Base-by-base conservation (phyloP, 2,329 filamentous ascomycete species). In the Pseudocercospora eumusae region DNA sequence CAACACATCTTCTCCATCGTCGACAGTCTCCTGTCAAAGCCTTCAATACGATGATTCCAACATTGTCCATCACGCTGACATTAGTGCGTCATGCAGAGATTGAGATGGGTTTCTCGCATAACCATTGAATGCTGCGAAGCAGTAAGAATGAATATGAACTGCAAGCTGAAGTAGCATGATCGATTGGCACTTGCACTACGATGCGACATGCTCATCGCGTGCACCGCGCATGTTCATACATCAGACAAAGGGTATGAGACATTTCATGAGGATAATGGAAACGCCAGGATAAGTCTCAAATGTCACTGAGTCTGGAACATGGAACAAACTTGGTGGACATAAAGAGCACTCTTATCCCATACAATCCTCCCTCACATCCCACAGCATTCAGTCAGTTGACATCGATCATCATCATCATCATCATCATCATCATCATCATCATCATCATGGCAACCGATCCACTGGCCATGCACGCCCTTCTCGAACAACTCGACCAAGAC, bases 211-310 rank as follows among this genome's bases (percentile, higher is more conserved):
- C 25, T 18, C 15, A 18, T 15, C 36, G 9, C 15, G 15, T 52
- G 20, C 10, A 52, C 27, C 15, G 9, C 25, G 21, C 4, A 15
- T 47, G 47, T 25, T 52, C 25, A 52, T 23, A 52, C 47, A 52
- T 52, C 25, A 52, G 47, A 52, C 47, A 52, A 52, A 52, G 47
- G 21, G 25, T n/a, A n/a, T 52, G 25, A 52, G 47, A 52, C 47
- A 15, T 28, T n/a, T 15, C 47, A 52, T n/a, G 47, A 52, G 47
- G 23, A 27, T 23, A 52, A 52, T 52, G 47, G 47, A 52, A 52
- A 2, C 25, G 31, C 1, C 47, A 52, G 2, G 47, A 52, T 52
- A 13, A 2, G 47, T 52, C 25, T 52, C 47, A 52, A 15, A n/a
- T 31, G 36, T 2, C 44, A 47, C n/a, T 9, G 11, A 47, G 23